Conservation (phyloP, 1,284 basidiomycete genomes). For the Schizophyllum amplum region DNA sequence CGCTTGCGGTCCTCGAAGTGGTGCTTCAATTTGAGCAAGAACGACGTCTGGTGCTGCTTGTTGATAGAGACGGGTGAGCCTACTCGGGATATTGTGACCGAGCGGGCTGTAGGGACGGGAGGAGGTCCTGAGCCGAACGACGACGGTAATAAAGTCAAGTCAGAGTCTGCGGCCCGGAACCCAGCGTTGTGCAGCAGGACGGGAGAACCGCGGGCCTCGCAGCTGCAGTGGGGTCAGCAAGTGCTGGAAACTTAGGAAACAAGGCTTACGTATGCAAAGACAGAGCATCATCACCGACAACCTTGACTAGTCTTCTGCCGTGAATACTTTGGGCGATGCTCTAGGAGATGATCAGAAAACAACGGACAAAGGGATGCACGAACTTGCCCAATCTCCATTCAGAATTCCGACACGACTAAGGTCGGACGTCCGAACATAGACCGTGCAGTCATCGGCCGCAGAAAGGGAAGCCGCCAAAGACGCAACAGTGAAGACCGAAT, state of each 20-base stretch:
- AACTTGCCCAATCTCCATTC: slow-evolving; percentile 82
- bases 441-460: slow-evolving; percentile 36
- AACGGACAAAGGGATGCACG: background rate
- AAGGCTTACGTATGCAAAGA: background rate
- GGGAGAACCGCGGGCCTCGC: slow-evolving; percentile 40
- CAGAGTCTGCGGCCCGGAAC: slow-evolving; percentile 14
- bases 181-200: slow-evolving; percentile 46
- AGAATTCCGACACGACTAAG: slow-evolving; percentile 71
- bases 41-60: slow-evolving; percentile 65
- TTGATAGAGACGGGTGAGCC: slow-evolving; percentile 75
- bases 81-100: slow-evolving; percentile 77
- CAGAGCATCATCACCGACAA: background rate
- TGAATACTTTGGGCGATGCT: slow-evolving; percentile 22
- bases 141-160: slow-evolving; percentile 32
- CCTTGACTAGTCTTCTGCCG: background rate
- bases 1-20: slow-evolving; percentile 57
- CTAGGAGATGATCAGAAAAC: slow-evolving; percentile 18
- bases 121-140: slow-evolving; percentile 51
- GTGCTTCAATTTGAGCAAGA: slow-evolving; percentile 59
- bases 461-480: slow-evolving; percentile 27
- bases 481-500: slow-evolving; percentile 17
- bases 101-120: slow-evolving; percentile 62
- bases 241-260: background rate
- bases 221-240: slow-evolving; percentile 22
- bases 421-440: slow-evolving; percentile 54